phyloP scores from a whole-genome alignment of 1,284 basidiomycete genomes.

The Hemileia vastatrix region DNA sequence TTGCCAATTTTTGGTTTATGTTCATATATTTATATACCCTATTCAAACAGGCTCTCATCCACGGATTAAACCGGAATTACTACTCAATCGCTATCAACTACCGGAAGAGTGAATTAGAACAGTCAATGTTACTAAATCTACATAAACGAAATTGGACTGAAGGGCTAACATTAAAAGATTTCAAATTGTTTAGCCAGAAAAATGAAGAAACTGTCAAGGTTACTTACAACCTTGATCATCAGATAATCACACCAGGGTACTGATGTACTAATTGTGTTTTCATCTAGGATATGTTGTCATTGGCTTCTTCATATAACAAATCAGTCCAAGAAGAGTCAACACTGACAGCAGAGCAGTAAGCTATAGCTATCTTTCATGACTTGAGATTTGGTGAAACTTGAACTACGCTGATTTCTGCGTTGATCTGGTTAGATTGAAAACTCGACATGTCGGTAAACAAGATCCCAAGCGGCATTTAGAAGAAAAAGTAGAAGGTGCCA shows the following conservation, averaged over 20 bases:
- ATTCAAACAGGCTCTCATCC: conserved; percentile 47
- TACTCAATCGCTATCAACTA: conserved; percentile 95
- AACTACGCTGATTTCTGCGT: neutral
- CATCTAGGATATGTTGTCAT: conserved; percentile 42
- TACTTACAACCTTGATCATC: neutral
- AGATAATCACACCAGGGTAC: neutral
- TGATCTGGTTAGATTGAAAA: conserved; percentile 7
- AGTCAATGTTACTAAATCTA: conserved; percentile 95
- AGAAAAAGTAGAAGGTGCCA: conserved; percentile 90
- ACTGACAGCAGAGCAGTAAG: conserved; percentile 64
- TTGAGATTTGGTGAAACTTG: neutral
- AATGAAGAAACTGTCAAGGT: conserved; percentile 91
- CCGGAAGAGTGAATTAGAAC: conserved; percentile 90
- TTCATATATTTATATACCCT: neutral
- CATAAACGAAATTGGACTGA: conserved; percentile 98
- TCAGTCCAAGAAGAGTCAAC: conserved; percentile 93
- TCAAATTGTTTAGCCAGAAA: conserved; percentile 67
- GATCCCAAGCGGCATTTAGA: conserved; percentile 94
- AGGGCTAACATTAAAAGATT: conserved; percentile 78
- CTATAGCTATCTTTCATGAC: neutral
- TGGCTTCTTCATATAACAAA: conserved; percentile 86
- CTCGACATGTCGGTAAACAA: conserved; percentile 79
- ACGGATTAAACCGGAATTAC: conserved; percentile 90
- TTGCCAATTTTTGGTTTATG: neutral
- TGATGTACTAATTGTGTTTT: neutral